A percentile compares a stretch with the other conserved stretches of the same genome.
Conservation (phyloP, 768 basidiomycete genomes). For the Suillus placidus region DNA sequence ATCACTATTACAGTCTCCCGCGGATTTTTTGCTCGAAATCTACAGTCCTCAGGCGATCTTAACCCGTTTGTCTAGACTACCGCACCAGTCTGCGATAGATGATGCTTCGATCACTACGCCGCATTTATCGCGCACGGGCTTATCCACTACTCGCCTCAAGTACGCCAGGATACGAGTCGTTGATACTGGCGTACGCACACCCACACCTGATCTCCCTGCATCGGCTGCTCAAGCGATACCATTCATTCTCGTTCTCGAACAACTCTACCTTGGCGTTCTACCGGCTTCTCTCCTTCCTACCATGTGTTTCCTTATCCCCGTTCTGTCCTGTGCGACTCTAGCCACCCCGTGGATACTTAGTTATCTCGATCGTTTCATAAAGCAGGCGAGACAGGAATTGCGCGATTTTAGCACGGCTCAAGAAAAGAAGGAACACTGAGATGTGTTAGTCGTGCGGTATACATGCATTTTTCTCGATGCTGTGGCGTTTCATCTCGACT, state of each 20-base stretch:
- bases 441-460: conserved; percentile 16
- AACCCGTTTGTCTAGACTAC: conserved; percentile 18
- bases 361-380: conserved; percentile 24
- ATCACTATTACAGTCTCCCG: conserved; percentile 40
- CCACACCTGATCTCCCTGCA: conserved; percentile 26
- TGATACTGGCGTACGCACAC: conserved; percentile 54
- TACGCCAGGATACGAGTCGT: conserved; percentile 63
- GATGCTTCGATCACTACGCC: conserved; percentile 5
- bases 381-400: conserved; percentile 30
- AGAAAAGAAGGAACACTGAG: conserved; percentile 25
- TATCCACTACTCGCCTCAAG: conserved; percentile 40
- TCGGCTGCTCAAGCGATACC: conserved; percentile 39
- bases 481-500: conserved; percentile 7
- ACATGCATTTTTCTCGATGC: conserved; percentile 30
- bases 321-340: conserved; percentile 29
- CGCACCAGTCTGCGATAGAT: conserved; percentile 9
- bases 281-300: conserved; percentile 53
- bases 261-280: conserved; percentile 57
- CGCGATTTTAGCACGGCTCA: conserved; percentile 6
- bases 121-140: conserved; percentile 6
- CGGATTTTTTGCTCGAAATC: conserved; percentile 45
- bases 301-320: conserved; percentile 28
- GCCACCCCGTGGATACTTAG: conserved; percentile 21
- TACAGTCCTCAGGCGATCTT: conserved; percentile 39
- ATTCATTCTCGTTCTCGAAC: conserved; percentile 59